Evolutionary conservation across 257 asterid genomes (phyloP), one percentile per base, ranked within the genome.

Genomic region (Rauvolfia tetraphylla): DNA sequence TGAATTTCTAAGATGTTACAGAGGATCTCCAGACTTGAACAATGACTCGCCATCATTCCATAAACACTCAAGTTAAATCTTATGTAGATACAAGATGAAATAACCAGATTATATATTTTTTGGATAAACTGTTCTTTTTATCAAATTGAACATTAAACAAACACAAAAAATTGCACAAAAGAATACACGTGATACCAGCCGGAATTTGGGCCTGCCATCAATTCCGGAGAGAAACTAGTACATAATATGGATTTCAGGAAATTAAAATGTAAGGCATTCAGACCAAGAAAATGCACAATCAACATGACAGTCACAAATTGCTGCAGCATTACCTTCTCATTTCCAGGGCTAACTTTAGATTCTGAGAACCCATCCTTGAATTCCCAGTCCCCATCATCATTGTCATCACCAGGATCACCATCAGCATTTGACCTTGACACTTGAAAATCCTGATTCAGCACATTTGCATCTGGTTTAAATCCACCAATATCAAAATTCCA

Each of bases 341-440:
- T 75, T 70, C 63, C 79, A 75, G 79, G 77, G 66, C 56, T 84
- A 68, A 72, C 69, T 74, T 68, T 61, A 25, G 74, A 46, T 42
- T 83, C 90, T 54, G 90, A 79, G 76, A 56, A 44, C 70, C 96
- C 96, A 67, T 84, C 92, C 89, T 90, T 82, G 86, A 90, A 90
- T 66, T 90, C 94, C 96, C 97, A 92, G 57, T 88, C 91, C 51
- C 84, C 89, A 42, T 82, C 93, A 51, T 78, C 89, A n/a, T 74
- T 89, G n/a, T 76, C 79, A 25, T 73, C 75, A 63, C 63, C 81
- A 49, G 38, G 72, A 78, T 78, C 70, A 39, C 42, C 75, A 29
- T 76, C 44, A 59, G 13, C 68, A 59, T 71, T 54, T 29, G 65
- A 58, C 74, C 73, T 75, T 22, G 36, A n/a, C 1, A 34, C 57